Conservation (phyloP, 306 rosid genomes). For the Rosa lucieae region DNA sequence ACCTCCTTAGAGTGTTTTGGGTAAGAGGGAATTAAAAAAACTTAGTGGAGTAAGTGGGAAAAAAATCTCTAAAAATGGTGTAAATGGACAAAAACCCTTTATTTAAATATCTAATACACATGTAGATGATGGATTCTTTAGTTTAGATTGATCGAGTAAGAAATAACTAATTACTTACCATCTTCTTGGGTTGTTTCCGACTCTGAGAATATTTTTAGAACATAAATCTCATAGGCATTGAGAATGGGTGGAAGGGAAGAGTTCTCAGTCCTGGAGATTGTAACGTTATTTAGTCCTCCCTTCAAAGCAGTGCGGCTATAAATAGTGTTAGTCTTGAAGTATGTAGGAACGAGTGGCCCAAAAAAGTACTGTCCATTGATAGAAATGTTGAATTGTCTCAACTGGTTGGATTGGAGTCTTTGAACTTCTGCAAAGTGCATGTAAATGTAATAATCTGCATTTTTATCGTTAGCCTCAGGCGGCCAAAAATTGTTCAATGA, state of each 20-base stretch:
- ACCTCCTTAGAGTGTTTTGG: too few relatives aligned
- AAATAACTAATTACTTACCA: too few relatives aligned
- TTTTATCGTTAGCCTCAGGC: neutral
- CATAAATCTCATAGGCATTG: neutral
- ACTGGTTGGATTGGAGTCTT: conserved; percentile 4
- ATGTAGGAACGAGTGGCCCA: neutral
- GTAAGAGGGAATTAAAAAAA: too few relatives aligned
- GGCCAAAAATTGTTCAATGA: too few relatives aligned
- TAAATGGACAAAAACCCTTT: too few relatives aligned
- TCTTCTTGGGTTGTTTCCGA: neutral
- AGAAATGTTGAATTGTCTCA: neutral
- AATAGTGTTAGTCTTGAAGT: conserved; percentile 18
- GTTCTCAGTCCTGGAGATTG: neutral
- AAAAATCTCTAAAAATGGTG: too few relatives aligned
- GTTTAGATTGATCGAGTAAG: too few relatives aligned
- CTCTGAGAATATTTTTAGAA: neutral
- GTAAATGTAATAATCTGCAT: conserved; percentile 2
- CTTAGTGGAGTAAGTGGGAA: too few relatives aligned
- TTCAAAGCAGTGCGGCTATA: too few relatives aligned
- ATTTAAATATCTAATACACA: too few relatives aligned
- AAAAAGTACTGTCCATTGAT: conserved; percentile 4
- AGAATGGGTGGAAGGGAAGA: neutral
- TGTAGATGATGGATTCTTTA: too few relatives aligned
- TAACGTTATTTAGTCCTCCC: too few relatives aligned
- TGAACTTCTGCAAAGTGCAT: conserved; percentile 24